phyloP scores from a whole-genome alignment of 495 filamentous ascomycete species.

The Chaetomium tenue region DNA sequence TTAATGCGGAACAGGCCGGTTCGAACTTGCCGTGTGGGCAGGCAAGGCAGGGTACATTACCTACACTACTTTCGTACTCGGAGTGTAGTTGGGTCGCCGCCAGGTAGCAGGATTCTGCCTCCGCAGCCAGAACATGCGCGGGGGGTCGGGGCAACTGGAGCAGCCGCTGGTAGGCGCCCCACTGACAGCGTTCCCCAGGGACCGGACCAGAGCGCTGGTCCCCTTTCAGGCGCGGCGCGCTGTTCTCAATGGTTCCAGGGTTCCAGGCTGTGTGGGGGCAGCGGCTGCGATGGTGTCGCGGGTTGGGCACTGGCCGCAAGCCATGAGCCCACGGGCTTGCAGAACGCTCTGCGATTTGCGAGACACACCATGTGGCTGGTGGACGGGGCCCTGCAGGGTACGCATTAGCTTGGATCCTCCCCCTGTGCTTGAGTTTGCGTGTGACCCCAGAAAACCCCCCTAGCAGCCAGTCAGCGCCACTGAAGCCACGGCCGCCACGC shows the following conservation, averaged over 20 bases:
- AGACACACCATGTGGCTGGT: constrained; percentile 21
- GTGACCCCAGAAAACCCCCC: not conserved
- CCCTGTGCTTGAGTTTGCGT: not conserved
- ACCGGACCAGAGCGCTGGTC: constrained; percentile 11
- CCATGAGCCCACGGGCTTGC: constrained; percentile 30
- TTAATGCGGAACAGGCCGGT: not conserved
- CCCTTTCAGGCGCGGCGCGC: constrained; percentile 19
- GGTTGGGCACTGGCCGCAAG: constrained; percentile 27
- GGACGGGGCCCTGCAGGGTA: not conserved
- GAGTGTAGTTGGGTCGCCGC: not conserved
- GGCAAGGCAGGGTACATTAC: not conserved
- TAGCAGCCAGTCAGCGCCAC: not conserved
- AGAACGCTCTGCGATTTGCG: constrained; percentile 30
- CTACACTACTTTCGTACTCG: too few relatives aligned
- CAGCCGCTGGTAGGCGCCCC: not conserved
- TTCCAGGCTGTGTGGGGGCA: constrained; percentile 7
- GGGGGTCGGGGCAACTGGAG: not conserved
- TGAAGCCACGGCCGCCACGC: constrained; percentile 1
- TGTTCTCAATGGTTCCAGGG: constrained; percentile 4
- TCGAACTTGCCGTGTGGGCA: not conserved
- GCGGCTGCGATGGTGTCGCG: constrained; percentile 12
- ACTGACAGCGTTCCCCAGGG: not conserved
- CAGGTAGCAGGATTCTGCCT: not conserved
- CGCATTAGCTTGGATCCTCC: constrained; percentile 12
- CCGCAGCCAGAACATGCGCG: not conserved